A percentile compares a stretch with the other conserved stretches of the same genome.
These are phyloP conservation scores for Colletotrichum chlorophyti DNA, from an alignment of 2,329 filamentous ascomycete species.

Conservation along the genomic window DNA sequence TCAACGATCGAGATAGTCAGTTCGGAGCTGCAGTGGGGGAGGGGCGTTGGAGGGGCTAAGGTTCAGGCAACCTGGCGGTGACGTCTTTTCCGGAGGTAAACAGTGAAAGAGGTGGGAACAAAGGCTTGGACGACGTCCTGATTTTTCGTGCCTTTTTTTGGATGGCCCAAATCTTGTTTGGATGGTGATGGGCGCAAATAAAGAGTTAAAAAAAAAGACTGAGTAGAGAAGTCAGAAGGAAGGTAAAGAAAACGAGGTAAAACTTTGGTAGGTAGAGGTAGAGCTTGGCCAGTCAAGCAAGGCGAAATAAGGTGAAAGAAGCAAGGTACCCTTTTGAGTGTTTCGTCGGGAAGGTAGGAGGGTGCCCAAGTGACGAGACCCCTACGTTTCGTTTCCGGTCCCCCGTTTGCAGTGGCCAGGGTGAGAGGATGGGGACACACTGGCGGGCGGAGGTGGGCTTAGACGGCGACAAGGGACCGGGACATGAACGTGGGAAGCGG, in stretches of 20 bases:
- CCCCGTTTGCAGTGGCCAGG: constrained; percentile 14
- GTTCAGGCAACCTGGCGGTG: constrained; percentile 20
- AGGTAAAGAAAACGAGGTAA: background rate
- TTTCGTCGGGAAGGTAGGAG: constrained; percentile 14
- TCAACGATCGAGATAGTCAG: constrained; percentile 5
- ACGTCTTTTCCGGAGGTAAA: constrained; percentile 13
- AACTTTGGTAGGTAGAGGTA: constrained; percentile 11
- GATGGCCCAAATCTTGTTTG: no score
- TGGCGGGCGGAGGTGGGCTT: background rate
- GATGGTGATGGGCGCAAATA: no score
- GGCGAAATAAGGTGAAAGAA: no score
- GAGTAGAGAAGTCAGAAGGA: background rate
- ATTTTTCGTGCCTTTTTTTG: no score
- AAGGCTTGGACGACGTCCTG: no score
- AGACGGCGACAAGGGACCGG: background rate
- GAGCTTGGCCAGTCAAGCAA: constrained; percentile 20
- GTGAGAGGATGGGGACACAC: background rate
- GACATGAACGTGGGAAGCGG: background rate
- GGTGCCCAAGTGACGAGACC: constrained; percentile 10
- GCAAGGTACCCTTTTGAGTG: constrained; percentile 6
- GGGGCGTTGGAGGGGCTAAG: constrained; percentile 23
- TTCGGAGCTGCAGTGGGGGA: constrained; percentile 19
- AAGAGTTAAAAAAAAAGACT: background rate
- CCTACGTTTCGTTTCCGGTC: background rate
- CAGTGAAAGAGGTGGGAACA: no score